Evolutionary conservation across 2,329 filamentous ascomycete species (phyloP), one percentile per base, ranked within the genome.

Genomic region (Microcyclospora pomicola): DNA sequence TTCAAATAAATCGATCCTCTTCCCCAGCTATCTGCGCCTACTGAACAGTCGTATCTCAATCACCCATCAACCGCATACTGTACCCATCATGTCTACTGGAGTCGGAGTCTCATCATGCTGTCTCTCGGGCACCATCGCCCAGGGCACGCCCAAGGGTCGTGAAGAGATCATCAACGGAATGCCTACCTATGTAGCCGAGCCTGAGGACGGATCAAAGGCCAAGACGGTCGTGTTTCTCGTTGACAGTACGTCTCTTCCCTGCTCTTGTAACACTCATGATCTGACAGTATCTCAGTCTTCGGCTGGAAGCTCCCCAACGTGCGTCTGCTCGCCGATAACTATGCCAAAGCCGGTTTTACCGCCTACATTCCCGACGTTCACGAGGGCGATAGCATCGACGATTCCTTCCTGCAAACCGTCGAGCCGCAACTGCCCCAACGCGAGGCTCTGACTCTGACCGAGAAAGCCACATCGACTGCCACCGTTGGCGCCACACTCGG

Each of bases 151-250:
- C 13, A 47, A 49, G 13, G 60, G 61, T 10, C 48, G 47, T 27
- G 50, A 56, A 13, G 51, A 60, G 35, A 54, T 49, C n/a, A 59
- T 66, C 37, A 59, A 50, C 27, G 56, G 58, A 11, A 48, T 66
- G 10, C 42, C 53, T 9, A 63, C 61, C n/a, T 67, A 67, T 48
- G 49, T 67, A 13, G 54, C 64, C 9, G 64, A 64, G 43, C 59
- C 63, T n/a, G 53, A 59, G 36, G 48, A 55, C 37, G 58, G 54
- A 15, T 58, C 55, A n/a, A 64, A 57, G 34, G 55, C 60, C 28
- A 65, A 65, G 45, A 59, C 59, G 3, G 57, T 69, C 31, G 56
- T 71, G 36, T 63, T 71, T 43, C 54, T 71, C 35, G 49, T 54
- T 34, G 64, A 68, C 46, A 64, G 59, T 61, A 48, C 31, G 53